Base-by-base conservation (phyloP, 2,329 filamentous ascomycete species). In the Xylaria sp. region DNA sequence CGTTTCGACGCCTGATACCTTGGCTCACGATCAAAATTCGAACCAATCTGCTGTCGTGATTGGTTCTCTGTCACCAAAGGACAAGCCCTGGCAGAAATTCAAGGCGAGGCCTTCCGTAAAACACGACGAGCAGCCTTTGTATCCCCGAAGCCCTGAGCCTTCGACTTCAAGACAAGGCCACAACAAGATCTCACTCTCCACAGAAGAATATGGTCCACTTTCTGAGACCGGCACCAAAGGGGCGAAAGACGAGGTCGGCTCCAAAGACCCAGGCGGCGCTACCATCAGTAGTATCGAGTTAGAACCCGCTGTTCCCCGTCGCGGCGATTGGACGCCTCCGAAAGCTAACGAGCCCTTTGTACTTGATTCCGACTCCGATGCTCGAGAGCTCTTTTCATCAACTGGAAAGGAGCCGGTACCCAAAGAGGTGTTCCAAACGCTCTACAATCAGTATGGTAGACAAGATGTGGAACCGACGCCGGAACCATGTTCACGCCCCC, bases 281-380 rank as follows among this genome's bases (percentile, higher is more conserved):
- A 37, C 13, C 9, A 13, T 57, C 37, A 28, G 41, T 28, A 28
- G 44, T 25, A 50, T 37, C 20, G 7, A 39, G 8, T 67, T 63
- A 25, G 84, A 87, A 61, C 78, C 77, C 55, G 91, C 91, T 8
- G 77, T 86, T 32, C 82, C 81, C 55, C 84, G 91, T 68, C 85
- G 89, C 69, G 76, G 81, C 15, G 85, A 90, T 67, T 94, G 92
- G 92, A 94, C 92, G 0, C 92, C 91, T 1, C 86, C 89, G 3
- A 84, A 82, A 56, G 76, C 82, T 41, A 83, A 82, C 51, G 73
- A 72, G 0, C 66, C 77, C 2, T 68, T 76, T 66, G 74, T 70
- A 48, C 71, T 78, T 2, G 76, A 76, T 15, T 77, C 79, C 0
- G 78, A 78, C 7, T 78, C 82, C 0, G 73, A 79, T 41, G 61